Base-by-base conservation (phyloP, 2,329 filamentous ascomycete species). In the Teratosphaeria nubilosa region DNA sequence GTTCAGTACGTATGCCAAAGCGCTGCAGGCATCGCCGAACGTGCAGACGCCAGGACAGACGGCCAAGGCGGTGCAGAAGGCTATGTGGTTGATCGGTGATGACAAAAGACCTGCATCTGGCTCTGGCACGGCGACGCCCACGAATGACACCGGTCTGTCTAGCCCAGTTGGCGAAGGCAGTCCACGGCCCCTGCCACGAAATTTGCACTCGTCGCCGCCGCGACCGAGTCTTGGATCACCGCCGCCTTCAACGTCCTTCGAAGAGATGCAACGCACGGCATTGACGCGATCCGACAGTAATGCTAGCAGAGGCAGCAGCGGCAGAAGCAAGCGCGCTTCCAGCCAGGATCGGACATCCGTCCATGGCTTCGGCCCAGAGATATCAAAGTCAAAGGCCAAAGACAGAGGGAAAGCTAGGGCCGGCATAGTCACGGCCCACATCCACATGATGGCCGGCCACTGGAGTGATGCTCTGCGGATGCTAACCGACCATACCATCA, bases 381-480 rank as follows among this genome's bases (percentile, higher is more conserved):
- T 58, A 77, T 87, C 60, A 87, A 60, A 67, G 45, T 66, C 70
- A 55, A 72, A 71, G 62, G 88, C 85, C 70, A 86, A 90, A 61
- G 86, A 86, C 64, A 90, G 90, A 70, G 90, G 90, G 31, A 91
- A 88, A 71, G 87, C 88, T 30, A 85, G 92, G 57, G 82, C 89
- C 14, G 84, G 84, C 24, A 86, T 96, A 58, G 82, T 95, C 9
- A 80, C 95, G 64, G 92, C 90, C 1, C 90, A 88, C 16, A 78
- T 96, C 63, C 95, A 92, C 71, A 82, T 99, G 65, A 88, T 91
- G 72, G 88, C 90, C 56, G 94, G 94, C 27, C 84, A 91, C 62
- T 96, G 94, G 91, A 83, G 80, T 53, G 91, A 97, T 74, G 91
- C 92, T 7, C 73, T 97, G 52, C 87, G 84, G 70, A 90, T 95